Conservation (phyloP, 164 flowering plant genomes). For the Berberis thunbergii region DNA sequence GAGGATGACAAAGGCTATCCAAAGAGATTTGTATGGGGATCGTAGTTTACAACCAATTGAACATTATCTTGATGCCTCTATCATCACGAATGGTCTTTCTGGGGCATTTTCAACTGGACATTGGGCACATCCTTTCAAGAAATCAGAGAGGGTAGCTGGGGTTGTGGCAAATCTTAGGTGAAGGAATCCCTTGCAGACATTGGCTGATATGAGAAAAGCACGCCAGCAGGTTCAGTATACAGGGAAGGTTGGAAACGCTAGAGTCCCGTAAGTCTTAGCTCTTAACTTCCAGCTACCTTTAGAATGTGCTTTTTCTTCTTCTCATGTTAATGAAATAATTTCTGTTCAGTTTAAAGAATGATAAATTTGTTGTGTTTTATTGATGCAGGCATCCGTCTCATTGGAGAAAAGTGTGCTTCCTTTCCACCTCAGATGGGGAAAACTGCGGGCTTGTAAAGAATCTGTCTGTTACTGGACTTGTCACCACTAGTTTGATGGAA, state of each 20-base stretch:
- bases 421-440: conserved; percentile 92
- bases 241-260: conserved; percentile 88
- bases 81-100: conserved; percentile 78
- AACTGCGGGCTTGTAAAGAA: conserved; percentile 97
- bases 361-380: conserved; percentile 4
- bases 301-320: not conserved
- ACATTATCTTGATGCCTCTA: conserved; percentile 62
- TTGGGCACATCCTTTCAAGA: conserved; percentile 73
- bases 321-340: not conserved
- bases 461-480: conserved; percentile 72
- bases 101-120: conserved; percentile 94
- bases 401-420: conserved; percentile 87
- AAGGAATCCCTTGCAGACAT: conserved; percentile 73
- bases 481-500: conserved; percentile 41
- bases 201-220: conserved; percentile 67
- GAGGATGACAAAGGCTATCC: conserved; percentile 73
- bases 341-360: not conserved
- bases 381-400: conserved; percentile 84
- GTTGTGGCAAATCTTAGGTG: conserved; percentile 76
- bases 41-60: conserved; percentile 51
- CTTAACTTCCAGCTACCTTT: not conserved
- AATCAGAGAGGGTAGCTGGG: conserved; percentile 57
- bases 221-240: conserved; percentile 78
- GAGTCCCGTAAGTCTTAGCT: conserved; percentile 82
- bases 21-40: conserved; percentile 71